Evolutionary conservation across 345 rosid species (phyloP), one percentile per base, ranked within the genome.

Genomic region (Reutealis trisperma): DNA sequence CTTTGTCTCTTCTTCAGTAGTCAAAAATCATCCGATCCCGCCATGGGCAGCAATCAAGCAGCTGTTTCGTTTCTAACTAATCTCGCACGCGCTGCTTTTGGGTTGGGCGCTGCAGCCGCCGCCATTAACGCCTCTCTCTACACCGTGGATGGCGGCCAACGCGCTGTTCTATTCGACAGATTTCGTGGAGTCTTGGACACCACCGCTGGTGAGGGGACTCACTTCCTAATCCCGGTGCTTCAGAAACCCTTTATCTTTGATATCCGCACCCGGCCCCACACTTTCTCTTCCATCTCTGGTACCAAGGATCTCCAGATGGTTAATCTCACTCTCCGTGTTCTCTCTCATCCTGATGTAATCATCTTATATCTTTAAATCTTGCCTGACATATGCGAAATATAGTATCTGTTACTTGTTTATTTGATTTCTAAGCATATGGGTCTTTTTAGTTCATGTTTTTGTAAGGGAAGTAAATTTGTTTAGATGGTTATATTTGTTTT

Each of bases 271-370:
- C 84, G 89, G 34, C 98, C 99, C 5, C 99, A 96, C 85, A 92
- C 97, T 6, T 96, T 96, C 91, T 94, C 99, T 27, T 92, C 98
- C 54, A 57, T 91, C 58, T 96, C 98, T 7, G 99, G 99, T 11
- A 94, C 99, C 7, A 96, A 96, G 83, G 99, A 96, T 89, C 96
- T 95, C 19, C 99, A 95, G 90, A 95, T 93, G 99, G 99, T 95
- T 45, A 93, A 93, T 76, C 98, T 96, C 76, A 94, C 97, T 32
- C 99, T 96, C 73, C 98, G 98, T 75, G 91, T 96, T 37, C 98
- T 96, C 82, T 91, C 99, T 54, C 97, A 91, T 18, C 99, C 98
- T 1, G 90, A 95, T 93, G 97, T 91, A 78, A 68, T 6, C 4
- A 5, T 25, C 63, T 0, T 7, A 13, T 3, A n/a, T 74, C 60